Percentiles rank a stretch among this genome's conserved stretches.
These are phyloP conservation scores for Gleditsia sinensis DNA, from an alignment of 306 rosid genomes.

Conservation along the genomic window DNA sequence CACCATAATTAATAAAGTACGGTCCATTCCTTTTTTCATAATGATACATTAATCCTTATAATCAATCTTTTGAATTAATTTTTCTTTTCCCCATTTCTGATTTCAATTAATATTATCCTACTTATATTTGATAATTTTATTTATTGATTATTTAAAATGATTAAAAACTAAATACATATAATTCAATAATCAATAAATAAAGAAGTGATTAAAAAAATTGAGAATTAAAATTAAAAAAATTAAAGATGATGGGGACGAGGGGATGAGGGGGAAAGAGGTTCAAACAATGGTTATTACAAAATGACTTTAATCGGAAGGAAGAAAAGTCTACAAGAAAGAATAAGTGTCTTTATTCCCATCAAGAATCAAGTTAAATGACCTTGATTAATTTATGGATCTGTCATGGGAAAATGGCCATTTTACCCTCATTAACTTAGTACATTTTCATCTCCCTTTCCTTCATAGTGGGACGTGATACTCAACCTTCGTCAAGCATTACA, in stretches of 20 bases:
- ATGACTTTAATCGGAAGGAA: conserved; percentile 34
- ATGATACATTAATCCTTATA: neutral
- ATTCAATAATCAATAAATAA: neutral
- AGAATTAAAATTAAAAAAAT: neutral
- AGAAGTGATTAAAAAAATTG: neutral
- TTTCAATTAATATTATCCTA: conserved; percentile 1
- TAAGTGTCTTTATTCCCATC: conserved; percentile 9
- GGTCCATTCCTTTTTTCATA: conserved; percentile 19
- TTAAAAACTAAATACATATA: too few relatives aligned
- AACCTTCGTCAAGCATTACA: conserved; percentile 39
- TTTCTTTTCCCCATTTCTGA: conserved; percentile 22
- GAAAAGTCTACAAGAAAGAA: conserved; percentile 11
- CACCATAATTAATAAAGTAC: conserved; percentile 19
- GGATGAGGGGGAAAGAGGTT: neutral
- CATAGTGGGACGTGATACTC: conserved; percentile 29
- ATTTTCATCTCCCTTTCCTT: neutral
- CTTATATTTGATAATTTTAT: neutral
- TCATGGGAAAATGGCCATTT: neutral
- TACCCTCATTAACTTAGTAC: conserved; percentile 24
- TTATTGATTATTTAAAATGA: neutral
- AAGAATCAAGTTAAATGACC: neutral
- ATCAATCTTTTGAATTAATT: neutral
- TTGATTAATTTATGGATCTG: conserved; percentile 1
- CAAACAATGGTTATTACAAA: neutral
- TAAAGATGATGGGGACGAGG: neutral